phyloP scores from a whole-genome alignment of 2,329 filamentous ascomycete genomes.

The Fusarium circinatum region DNA sequence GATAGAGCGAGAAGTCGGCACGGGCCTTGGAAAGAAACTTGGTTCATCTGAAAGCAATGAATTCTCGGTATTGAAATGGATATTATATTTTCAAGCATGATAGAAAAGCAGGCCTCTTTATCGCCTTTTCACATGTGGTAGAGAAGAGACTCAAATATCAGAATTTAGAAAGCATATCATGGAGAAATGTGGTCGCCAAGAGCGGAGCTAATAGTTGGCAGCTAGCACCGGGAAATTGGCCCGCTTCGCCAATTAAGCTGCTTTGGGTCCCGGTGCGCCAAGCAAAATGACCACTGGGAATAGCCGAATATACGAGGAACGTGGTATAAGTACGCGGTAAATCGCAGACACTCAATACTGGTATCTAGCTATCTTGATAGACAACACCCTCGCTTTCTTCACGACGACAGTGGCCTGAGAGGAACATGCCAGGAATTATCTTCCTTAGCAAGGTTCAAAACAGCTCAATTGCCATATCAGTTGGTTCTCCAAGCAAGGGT shows the following conservation, averaged over 20 bases:
- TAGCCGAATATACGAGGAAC: background rate
- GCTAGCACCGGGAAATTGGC: background rate
- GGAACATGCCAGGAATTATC: background rate
- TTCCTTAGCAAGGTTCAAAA: rapidly evolving
- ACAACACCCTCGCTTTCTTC: no score
- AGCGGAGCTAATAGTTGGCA: no score
- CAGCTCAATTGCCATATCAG: background rate
- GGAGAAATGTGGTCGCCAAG: background rate
- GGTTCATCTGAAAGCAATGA: rapidly evolving
- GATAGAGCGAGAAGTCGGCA: rapidly evolving
- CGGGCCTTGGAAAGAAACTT: rapidly evolving
- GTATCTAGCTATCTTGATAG: rapidly evolving
- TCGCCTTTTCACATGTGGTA: no score
- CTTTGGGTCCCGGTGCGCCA: background rate
- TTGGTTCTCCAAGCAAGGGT: background rate
- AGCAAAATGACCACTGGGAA: background rate
- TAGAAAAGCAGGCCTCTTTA: rapidly evolving
- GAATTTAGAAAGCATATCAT: background rate
- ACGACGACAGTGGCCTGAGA: rapidly evolving
- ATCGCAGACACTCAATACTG: rapidly evolving
- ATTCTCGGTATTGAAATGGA: rapidly evolving
- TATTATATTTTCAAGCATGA: no score
- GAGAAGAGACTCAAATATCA: background rate
- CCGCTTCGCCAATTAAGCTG: background rate
- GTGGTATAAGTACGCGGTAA: background rate